Conservation (phyloP, 345 rosid species). For the Linum tenue region DNA sequence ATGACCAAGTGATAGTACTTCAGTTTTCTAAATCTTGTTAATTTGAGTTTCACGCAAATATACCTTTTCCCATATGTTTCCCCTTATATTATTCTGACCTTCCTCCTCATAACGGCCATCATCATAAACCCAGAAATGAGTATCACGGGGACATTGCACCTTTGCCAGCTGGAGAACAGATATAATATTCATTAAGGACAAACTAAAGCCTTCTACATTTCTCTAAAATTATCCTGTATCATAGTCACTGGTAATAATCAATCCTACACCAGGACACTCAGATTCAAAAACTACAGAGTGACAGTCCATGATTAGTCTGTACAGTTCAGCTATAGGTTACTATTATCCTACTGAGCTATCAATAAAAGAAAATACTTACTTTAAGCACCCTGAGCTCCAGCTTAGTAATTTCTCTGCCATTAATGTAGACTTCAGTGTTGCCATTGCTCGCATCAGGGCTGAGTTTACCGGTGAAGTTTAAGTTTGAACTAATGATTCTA, state of each 20-base stretch:
- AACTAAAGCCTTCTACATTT: too few relatives aligned
- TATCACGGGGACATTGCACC: constrained; percentile 71
- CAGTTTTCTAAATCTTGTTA: too few relatives aligned
- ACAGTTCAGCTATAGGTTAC: too few relatives aligned
- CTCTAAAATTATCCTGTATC: too few relatives aligned
- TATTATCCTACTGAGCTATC: not conserved
- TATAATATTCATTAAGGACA: too few relatives aligned
- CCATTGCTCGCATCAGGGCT: constrained; percentile 73
- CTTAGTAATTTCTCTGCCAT: constrained; percentile 90
- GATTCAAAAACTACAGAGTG: too few relatives aligned
- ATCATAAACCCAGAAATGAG: constrained; percentile 83
- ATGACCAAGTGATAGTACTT: not conserved
- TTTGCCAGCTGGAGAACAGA: constrained; percentile 45
- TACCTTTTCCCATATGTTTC: constrained; percentile 85
- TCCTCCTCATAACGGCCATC: constrained; percentile 84
- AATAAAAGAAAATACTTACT: constrained; percentile 26
- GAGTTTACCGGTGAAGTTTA: constrained; percentile 79
- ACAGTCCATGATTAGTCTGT: too few relatives aligned
- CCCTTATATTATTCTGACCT: constrained; percentile 76
- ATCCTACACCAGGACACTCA: not conserved
- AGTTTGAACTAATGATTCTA: constrained; percentile 68
- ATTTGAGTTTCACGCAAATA: not conserved
- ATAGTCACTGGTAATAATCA: too few relatives aligned
- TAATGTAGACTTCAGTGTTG: constrained; percentile 77
- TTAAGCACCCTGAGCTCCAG: constrained; percentile 70